phyloP scores from a whole-genome alignment of 306 rosid genomes.

The Arachis hypogaea region DNA sequence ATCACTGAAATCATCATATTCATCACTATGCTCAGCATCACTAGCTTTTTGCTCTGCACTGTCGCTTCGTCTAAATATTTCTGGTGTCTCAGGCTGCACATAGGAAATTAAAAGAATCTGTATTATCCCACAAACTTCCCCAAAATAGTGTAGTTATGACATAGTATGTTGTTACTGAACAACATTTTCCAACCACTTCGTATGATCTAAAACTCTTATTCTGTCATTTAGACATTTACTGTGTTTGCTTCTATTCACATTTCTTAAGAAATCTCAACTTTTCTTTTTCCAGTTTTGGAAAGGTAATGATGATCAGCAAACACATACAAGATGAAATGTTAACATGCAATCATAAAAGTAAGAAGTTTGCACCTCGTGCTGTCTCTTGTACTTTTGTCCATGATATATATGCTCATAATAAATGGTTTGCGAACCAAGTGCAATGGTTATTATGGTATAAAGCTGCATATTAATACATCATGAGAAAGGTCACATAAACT shows the following conservation, averaged over 20 bases:
- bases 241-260: not conserved
- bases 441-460: conserved; percentile 62
- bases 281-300: conserved; percentile 5
- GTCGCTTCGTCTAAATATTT: conserved; percentile 36
- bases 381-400: conserved; percentile 44
- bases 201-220: conserved; percentile 18
- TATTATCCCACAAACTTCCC: not conserved
- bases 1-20: conserved; percentile 35
- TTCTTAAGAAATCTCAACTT: conserved; percentile 5
- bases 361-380: conserved; percentile 52
- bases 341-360: conserved; percentile 14
- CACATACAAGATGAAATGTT: not conserved
- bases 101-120: not conserved
- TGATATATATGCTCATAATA: conserved; percentile 64
- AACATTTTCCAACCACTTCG: not conserved
- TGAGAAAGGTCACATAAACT: conserved; percentile 34
- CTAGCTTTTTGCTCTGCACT: conserved; percentile 37
- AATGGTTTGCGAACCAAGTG: conserved; percentile 60
- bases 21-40: conserved; percentile 43
- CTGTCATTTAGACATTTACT: not conserved
- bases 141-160: not conserved
- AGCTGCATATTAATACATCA: conserved; percentile 57
- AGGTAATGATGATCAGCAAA: conserved; percentile 21
- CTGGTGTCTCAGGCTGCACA: conserved; percentile 45
- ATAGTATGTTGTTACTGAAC: not conserved